A percentile compares a stretch with the other conserved stretches of the same genome.
phyloP scores from a whole-genome alignment of 768 basidiomycete species.

The Trametopsis cervina region DNA sequence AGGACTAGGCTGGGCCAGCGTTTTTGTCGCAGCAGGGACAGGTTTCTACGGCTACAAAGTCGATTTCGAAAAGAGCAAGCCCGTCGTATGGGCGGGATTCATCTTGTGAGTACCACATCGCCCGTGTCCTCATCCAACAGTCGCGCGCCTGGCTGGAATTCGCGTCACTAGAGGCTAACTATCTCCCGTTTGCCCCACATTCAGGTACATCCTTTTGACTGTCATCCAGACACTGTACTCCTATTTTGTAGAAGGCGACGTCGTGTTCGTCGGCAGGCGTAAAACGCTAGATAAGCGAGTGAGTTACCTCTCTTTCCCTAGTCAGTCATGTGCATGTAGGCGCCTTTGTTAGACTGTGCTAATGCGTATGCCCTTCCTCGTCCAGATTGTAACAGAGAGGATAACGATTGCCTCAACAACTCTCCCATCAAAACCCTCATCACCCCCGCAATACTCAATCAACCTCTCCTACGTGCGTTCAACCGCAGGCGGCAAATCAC shows the following conservation, averaged over 20 bases:
- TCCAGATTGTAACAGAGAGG: constrained; percentile 84
- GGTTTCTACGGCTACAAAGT: constrained; percentile 81
- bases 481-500: constrained; percentile 78
- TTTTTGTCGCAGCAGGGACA: constrained; percentile 74
- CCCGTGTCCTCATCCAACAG: neutral
- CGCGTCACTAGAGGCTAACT: constrained; percentile 3
- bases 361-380: too few relatives aligned
- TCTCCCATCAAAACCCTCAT: constrained; percentile 41
- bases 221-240: constrained; percentile 70
- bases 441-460: constrained; percentile 63
- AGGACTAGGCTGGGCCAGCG: constrained; percentile 79
- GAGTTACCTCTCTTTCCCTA: constrained; percentile 21
- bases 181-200: neutral
- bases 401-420: constrained; percentile 74
- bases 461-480: constrained; percentile 68
- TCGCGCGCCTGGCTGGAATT: constrained; percentile 4
- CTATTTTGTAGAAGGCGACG: constrained; percentile 80
- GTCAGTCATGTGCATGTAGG: neutral
- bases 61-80: constrained; percentile 87
- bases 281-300: constrained; percentile 87
- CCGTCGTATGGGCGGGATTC: constrained; percentile 71
- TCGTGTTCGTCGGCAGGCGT: constrained; percentile 83
- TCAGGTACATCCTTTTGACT: constrained; percentile 72
- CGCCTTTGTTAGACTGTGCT: constrained; percentile 5
- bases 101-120: constrained; percentile 48